Conservation (phyloP, 164 flowering plant species). For the Vitis rotundifolia region DNA sequence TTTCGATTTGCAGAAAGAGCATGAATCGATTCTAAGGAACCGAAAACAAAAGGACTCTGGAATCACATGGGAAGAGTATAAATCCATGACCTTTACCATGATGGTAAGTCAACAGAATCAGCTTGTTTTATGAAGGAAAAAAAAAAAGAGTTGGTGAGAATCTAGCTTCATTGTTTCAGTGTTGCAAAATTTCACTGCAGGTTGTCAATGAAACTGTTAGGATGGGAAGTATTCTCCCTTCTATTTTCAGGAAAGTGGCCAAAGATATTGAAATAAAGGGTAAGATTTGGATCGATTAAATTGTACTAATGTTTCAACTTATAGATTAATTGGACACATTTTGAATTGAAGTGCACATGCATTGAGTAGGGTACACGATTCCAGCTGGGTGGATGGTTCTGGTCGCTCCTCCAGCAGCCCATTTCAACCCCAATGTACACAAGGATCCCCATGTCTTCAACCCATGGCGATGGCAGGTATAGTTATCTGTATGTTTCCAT, state of each 20-base stretch:
- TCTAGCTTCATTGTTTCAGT: background rate
- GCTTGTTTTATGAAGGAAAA: too few relatives aligned
- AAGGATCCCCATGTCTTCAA: constrained; percentile 76
- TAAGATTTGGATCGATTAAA: constrained; percentile 8
- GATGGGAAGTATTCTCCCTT: constrained; percentile 73
- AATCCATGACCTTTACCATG: constrained; percentile 58
- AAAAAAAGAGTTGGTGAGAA: too few relatives aligned
- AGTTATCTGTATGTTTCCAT: too few relatives aligned
- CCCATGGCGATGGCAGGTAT: constrained; percentile 87
- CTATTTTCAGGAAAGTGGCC: constrained; percentile 65
- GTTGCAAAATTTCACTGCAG: constrained; percentile 28
- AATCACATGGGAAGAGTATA: constrained; percentile 65
- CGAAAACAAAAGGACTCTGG: constrained; percentile 43
- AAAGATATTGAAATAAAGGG: constrained; percentile 59
- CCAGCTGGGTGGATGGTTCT: constrained; percentile 92
- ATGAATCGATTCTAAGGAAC: constrained; percentile 42
- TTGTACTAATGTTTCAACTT: background rate
- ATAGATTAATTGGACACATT: background rate
- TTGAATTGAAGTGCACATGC: background rate
- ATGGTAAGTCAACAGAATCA: too few relatives aligned
- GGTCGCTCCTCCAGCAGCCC: constrained; percentile 96
- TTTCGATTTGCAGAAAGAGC: constrained; percentile 48
- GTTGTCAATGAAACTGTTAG: constrained; percentile 72
- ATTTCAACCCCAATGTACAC: constrained; percentile 71
- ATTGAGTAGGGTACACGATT: constrained; percentile 74